phyloP scores from a whole-genome alignment of 2,329 filamentous ascomycete species.

The Fusarium xylarioides region DNA sequence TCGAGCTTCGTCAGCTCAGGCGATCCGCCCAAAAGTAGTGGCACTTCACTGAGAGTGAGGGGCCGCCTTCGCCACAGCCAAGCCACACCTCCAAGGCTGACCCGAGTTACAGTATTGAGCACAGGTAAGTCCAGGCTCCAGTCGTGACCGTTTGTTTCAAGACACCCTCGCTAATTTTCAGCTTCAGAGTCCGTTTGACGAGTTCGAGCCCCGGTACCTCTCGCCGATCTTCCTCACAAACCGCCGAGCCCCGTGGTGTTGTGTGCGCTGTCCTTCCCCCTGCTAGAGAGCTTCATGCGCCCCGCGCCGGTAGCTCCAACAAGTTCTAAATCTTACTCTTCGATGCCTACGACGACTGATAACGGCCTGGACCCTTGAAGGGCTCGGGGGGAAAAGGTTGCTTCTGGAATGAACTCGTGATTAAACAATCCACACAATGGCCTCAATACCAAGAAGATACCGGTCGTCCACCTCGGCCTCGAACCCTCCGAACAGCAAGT shows the following conservation, averaged over 20 bases:
- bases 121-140: conserved; percentile 44
- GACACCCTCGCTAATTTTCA: conserved; percentile 36
- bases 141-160: conserved; percentile 33
- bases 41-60: conserved; percentile 19
- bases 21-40: conserved; percentile 5
- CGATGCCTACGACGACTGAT: conserved; percentile 48
- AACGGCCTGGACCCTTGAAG: conserved; percentile 50
- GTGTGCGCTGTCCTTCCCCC: conserved; percentile 17
- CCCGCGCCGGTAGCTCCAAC: conserved; percentile 43
- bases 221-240: not conserved
- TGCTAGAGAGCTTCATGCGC: conserved; percentile 38
- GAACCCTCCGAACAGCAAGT: conserved; percentile 65
- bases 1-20: conserved; percentile 32
- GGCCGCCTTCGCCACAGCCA: conserved; percentile 30
- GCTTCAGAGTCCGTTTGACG: conserved; percentile 7
- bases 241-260: conserved; percentile 4
- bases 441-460: conserved; percentile 64
- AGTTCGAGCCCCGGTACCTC: not conserved
- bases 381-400: conserved; percentile 44
- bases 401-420: conserved; percentile 42
- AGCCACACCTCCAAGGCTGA: conserved; percentile 48
- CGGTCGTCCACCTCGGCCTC: conserved; percentile 73
- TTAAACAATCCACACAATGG: conserved; percentile 53
- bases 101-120: conserved; percentile 38
- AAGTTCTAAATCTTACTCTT: conserved; percentile 42